phyloP scores from a whole-genome alignment of 2,329 filamentous ascomycete genomes.

The Aspergillus felis region DNA sequence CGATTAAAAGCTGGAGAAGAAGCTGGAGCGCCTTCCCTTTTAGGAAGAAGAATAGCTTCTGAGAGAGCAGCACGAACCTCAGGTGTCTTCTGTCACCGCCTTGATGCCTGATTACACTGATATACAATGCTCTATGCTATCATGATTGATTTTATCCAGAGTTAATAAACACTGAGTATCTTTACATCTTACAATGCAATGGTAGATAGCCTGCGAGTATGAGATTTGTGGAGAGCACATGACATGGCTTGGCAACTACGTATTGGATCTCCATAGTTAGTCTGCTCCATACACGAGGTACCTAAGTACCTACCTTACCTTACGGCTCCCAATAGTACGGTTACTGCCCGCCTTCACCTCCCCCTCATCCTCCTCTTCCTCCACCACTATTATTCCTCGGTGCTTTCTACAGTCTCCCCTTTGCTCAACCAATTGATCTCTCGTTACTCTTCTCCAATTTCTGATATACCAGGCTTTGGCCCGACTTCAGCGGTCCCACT shows the following conservation, averaged over 20 bases:
- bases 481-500: not conserved
- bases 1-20: not conserved
- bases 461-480: not conserved
- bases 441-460: not conserved
- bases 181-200: not conserved
- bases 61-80: not conserved
- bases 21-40: not conserved
- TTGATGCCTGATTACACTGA: not conserved
- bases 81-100: not conserved
- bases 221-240: slow-evolving; percentile 5
- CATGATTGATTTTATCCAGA: not conserved
- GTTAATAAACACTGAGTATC: not conserved
- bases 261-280: not conserved
- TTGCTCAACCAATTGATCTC: not conserved
- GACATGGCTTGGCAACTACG: slow-evolving; percentile 11
- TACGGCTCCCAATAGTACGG: not conserved
- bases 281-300: not conserved
- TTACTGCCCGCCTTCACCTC: slow-evolving; percentile 6
- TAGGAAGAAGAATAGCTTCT: not conserved
- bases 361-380: slow-evolving; percentile 6
- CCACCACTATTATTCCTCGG: not conserved
- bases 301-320: no score
- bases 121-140: not conserved
- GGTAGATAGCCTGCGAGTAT: not conserved
- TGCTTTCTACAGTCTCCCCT: not conserved